Conservation (phyloP, 2,329 filamentous ascomycete genomes). For the Colletotrichum magnum region DNA sequence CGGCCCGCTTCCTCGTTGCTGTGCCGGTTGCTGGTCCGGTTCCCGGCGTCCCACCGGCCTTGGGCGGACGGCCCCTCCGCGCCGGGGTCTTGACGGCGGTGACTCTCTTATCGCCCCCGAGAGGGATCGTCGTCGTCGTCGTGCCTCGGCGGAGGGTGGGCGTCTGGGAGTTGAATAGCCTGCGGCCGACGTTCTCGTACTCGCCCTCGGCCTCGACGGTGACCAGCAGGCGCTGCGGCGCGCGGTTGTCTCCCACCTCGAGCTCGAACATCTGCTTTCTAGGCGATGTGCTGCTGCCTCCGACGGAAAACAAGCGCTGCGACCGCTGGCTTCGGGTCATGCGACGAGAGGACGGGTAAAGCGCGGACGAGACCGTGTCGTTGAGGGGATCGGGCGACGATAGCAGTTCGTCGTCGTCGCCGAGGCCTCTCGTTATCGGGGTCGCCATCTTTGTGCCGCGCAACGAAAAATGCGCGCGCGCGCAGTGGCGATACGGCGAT, state of each 20-base stretch:
- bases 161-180: slow-evolving; percentile 61
- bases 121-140: slow-evolving; percentile 66
- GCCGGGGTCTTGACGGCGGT: slow-evolving; percentile 55
- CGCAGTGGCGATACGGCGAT: slow-evolving; percentile 21
- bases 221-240: slow-evolving; percentile 67
- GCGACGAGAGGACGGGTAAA: slow-evolving; percentile 51
- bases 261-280: slow-evolving; percentile 71
- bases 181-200: slow-evolving; percentile 49
- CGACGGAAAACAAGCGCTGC: slow-evolving; percentile 54
- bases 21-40: slow-evolving; percentile 55
- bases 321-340: slow-evolving; percentile 60
- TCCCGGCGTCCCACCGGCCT: slow-evolving; percentile 67
- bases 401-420: slow-evolving; percentile 60
- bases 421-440: slow-evolving; percentile 43
- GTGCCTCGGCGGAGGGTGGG: slow-evolving; percentile 56
- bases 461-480: slow-evolving; percentile 4
- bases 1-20: slow-evolving; percentile 60
- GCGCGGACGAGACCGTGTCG: slow-evolving; percentile 52
- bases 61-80: slow-evolving; percentile 62
- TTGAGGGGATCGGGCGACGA: slow-evolving; percentile 68
- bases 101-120: slow-evolving; percentile 61
- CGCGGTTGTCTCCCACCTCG: slow-evolving; percentile 64
- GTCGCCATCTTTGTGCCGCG: slow-evolving; percentile 51
- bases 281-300: slow-evolving; percentile 56
- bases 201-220: slow-evolving; percentile 66